phyloP scores from a whole-genome alignment of 164 flowering plant species.

The Tinospora cordifolia region DNA sequence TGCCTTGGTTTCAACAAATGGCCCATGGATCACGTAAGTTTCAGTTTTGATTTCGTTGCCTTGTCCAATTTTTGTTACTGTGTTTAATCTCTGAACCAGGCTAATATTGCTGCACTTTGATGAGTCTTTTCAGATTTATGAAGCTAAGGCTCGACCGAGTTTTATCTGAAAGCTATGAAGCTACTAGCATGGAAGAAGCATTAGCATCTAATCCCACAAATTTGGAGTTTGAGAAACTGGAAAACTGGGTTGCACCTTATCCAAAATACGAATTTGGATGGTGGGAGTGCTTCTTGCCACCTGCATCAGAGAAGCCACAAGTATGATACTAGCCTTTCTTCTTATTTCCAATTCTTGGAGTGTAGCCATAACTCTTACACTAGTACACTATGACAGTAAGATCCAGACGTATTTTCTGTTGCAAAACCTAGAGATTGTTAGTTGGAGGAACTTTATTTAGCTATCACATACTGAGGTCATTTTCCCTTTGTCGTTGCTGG shows the following conservation, averaged over 20 bases:
- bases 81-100: not conserved
- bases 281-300: conserved; percentile 85
- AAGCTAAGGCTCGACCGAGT: conserved; percentile 89
- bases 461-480: not conserved
- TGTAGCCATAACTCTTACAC: conserved; percentile 5
- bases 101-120: not conserved
- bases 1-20: conserved; percentile 89
- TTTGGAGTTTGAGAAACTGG: conserved; percentile 73
- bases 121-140: conserved; percentile 63
- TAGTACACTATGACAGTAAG: not conserved
- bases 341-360: not conserved
- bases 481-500: not conserved
- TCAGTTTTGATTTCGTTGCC: not conserved
- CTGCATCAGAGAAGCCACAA: conserved; percentile 26
- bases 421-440: not conserved
- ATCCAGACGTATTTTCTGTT: not conserved
- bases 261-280: conserved; percentile 91
- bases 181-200: conserved; percentile 74
- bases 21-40: conserved; percentile 83
- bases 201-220: conserved; percentile 62
- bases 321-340: conserved; percentile 11
- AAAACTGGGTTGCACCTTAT: conserved; percentile 91
- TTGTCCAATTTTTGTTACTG: not conserved
- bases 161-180: conserved; percentile 62
- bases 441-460: not conserved